Base-by-base conservation (phyloP, 179 eudicot species). In the Vitellaria paradoxa region DNA sequence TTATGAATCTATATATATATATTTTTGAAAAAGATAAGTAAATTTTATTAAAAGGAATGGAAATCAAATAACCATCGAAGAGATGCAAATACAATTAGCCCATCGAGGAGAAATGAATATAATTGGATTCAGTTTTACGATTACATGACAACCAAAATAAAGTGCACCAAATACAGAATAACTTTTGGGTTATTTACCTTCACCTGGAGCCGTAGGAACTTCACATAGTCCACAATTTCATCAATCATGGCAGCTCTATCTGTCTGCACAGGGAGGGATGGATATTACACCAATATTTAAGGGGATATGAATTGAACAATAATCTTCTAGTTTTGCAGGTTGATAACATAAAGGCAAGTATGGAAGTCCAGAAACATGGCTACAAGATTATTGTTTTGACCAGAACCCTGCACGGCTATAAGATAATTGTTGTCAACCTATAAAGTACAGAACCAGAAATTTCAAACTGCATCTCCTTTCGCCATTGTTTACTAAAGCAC, bases 211-310 rank as follows among this genome's bases (percentile, higher is more conserved):
- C 96, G 86, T 74, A 94, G 82, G 82, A 94, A 94, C 88, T 93
- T 94, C 75, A 94, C 98, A 84, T 94, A 94, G 70, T 94, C 97
- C 84, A 94, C 96, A 77, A 94, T 89, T 87, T 94, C 98, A 84
- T 94, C 98, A 78, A 94, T 92, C 98, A 94, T 94, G 68, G 92
- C 92, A 70, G 98, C 97, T 83, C 98, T 93, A 67, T 94, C 97
- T 18, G 98, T 92, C 98, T 93, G 97, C 87, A 85, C 13, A 65
- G 9, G 76, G n/a, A 75, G 9, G 37, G 37, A 7, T 42, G 37
- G 37, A 7, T 42, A 55, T 47, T 11, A 20, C 69, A 63, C 26
- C 60, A 30, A 40, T 30, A 74, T 30, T 30, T 30, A 30, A 30
- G 37, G 37, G 37, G 37, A 2, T 30, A 30, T 30, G 37, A 69